Evolutionary conservation across 1,284 basidiomycete genomes (phyloP).

Genomic region (Fomes fomentarius): DNA sequence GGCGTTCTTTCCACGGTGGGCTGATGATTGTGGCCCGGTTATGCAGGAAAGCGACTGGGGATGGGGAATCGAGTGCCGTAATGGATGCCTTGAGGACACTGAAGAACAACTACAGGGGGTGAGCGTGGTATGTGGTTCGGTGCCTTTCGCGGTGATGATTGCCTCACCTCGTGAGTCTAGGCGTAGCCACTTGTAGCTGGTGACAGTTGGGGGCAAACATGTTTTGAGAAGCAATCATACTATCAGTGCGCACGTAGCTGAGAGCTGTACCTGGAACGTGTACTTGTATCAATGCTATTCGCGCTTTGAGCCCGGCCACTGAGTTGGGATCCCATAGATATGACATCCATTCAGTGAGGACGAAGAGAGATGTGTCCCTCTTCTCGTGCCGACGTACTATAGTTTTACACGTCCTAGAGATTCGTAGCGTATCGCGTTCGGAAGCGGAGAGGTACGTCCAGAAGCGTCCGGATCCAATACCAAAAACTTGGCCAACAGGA

Average conservation of each 20-base stretch:
- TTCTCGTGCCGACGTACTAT: not conserved
- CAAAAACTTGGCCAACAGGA: not conserved
- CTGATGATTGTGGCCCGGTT: not conserved
- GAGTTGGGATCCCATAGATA: not conserved
- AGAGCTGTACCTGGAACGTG: not conserved
- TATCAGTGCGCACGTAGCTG: not conserved
- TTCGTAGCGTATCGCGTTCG: conserved; percentile 4
- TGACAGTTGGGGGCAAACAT: not conserved
- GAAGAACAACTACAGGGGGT: conserved; percentile 83
- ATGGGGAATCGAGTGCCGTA: conserved; percentile 53
- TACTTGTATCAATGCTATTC: not conserved
- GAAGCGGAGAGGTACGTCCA: conserved; percentile 12
- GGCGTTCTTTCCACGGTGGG: no score
- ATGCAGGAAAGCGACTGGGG: conserved; percentile 50
- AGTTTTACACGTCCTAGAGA: conserved; percentile 14
- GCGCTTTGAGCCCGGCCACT: not conserved
- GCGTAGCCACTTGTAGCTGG: conserved; percentile 1
- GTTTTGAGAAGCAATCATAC: conserved; percentile 1
- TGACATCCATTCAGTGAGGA: no score
- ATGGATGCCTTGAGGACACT: conserved; percentile 79
- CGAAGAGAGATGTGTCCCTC: no score
- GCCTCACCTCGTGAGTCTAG: conserved; percentile 2
- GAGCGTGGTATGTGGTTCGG: conserved; percentile 23
- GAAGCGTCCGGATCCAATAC: not conserved
- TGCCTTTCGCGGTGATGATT: no score